These are phyloP conservation scores for Solanum ossicruentum DNA, from an alignment of 257 asterid genomes.

Conservation along the genomic window DNA sequence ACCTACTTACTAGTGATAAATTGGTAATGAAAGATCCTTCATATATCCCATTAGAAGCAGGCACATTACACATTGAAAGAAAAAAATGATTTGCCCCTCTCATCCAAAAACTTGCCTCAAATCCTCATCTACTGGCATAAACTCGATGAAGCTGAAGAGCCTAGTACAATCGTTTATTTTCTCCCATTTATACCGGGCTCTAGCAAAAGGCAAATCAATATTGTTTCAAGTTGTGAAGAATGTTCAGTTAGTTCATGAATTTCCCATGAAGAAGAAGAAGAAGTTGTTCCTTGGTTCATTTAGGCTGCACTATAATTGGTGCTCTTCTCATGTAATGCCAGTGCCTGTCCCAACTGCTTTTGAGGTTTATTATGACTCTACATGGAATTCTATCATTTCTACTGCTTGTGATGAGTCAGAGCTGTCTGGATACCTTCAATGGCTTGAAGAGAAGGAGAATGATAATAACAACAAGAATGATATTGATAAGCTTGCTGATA, in stretches of 20 bases:
- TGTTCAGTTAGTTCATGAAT: slow-evolving; percentile 18
- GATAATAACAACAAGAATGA: slow-evolving; percentile 15
- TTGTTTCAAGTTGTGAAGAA: slow-evolving; percentile 34
- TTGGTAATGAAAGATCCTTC: slow-evolving; percentile 47
- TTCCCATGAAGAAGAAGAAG: neutral
- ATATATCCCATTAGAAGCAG: slow-evolving; percentile 22
- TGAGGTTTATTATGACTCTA: slow-evolving; percentile 33
- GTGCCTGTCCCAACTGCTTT: slow-evolving; percentile 20
- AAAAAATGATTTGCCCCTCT: slow-evolving; percentile 18
- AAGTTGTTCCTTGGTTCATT: slow-evolving; percentile 58
- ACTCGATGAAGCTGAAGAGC: slow-evolving; percentile 34
- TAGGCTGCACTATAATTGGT: slow-evolving; percentile 82
- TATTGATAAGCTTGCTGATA: slow-evolving; percentile 67
- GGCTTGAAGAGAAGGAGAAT: slow-evolving; percentile 60
- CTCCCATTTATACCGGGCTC: slow-evolving; percentile 42
- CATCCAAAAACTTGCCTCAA: slow-evolving; percentile 41
- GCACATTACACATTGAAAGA: slow-evolving; percentile 1
- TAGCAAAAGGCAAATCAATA: slow-evolving; percentile 35
- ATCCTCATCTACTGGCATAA: slow-evolving; percentile 13
- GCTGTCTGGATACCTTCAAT: slow-evolving; percentile 49
- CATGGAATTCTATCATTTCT: slow-evolving; percentile 34
- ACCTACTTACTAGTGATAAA: slow-evolving; percentile 36
- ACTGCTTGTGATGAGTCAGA: slow-evolving; percentile 9
- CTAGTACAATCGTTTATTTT: slow-evolving; percentile 48
- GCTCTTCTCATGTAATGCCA: slow-evolving; percentile 40